Conservation (phyloP, 495 filamentous ascomycete genomes). For the Clohesyomyces aquaticus region DNA sequence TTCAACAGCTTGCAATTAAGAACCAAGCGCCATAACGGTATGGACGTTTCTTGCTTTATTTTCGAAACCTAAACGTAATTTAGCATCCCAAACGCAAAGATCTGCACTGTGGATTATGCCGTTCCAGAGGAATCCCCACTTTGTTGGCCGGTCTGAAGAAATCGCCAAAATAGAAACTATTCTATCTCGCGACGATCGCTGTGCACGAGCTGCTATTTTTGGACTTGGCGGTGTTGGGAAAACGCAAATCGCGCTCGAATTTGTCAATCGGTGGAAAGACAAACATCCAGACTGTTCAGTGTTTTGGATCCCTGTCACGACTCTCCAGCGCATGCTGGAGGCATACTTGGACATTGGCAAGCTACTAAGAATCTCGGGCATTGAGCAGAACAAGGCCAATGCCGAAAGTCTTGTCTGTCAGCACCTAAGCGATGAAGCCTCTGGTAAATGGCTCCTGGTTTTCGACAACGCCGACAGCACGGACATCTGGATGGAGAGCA, state of each 20-base stretch:
- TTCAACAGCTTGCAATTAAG: background rate
- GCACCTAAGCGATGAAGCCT: slow-evolving; percentile 13
- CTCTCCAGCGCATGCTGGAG: slow-evolving; percentile 25
- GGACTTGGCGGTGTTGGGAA: slow-evolving; percentile 24
- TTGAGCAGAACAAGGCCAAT: slow-evolving; percentile 21
- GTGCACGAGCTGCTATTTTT: slow-evolving; percentile 11
- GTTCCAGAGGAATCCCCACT: background rate
- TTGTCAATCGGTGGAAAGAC: slow-evolving; percentile 21
- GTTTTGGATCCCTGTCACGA: slow-evolving; percentile 23
- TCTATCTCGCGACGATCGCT: background rate
- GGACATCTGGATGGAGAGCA: slow-evolving; percentile 19
- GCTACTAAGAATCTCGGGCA: slow-evolving; percentile 8
- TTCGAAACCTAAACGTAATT: background rate
- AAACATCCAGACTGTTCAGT: slow-evolving; percentile 18
- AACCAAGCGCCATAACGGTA: background rate
- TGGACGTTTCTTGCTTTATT: background rate
- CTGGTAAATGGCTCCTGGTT: slow-evolving; percentile 27
- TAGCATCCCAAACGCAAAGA: background rate
- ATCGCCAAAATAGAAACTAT: background rate
- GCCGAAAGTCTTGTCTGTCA: slow-evolving; percentile 15
- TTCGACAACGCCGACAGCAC: slow-evolving; percentile 40
- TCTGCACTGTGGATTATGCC: background rate
- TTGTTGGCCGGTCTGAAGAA: background rate
- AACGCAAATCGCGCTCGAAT: slow-evolving; percentile 30
- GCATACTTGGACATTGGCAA: slow-evolving; percentile 19